Conservation (phyloP, 2,329 filamentous ascomycete genomes). For the Periconia macrospinosa region DNA sequence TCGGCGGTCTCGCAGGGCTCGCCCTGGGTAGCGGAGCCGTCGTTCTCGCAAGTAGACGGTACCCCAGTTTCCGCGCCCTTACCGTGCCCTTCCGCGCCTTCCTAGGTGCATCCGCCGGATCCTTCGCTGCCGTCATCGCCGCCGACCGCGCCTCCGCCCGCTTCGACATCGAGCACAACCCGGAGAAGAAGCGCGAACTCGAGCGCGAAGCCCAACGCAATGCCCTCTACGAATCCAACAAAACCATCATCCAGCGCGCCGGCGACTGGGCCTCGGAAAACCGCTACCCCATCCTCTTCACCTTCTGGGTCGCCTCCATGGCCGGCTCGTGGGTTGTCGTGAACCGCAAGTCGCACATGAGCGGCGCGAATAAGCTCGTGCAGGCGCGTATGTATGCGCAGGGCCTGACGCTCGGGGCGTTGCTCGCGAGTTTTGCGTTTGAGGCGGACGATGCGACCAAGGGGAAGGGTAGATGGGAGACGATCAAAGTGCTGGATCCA, state of each 20-base stretch:
- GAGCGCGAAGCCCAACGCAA: slow-evolving; percentile 31
- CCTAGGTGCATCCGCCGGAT: slow-evolving; percentile 78
- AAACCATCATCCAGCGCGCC: slow-evolving; percentile 62
- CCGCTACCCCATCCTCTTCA: slow-evolving; percentile 84
- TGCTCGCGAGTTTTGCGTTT: slow-evolving; percentile 79
- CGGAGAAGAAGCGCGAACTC: slow-evolving; percentile 43
- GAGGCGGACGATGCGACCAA: slow-evolving; percentile 78
- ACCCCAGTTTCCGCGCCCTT: slow-evolving; percentile 74
- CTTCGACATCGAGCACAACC: slow-evolving; percentile 72
- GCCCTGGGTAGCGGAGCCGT: slow-evolving; percentile 69
- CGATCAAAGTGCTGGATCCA: slow-evolving; percentile 76
- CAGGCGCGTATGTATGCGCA: slow-evolving; percentile 95
- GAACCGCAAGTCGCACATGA: slow-evolving; percentile 74
- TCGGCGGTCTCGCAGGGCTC: slow-evolving; percentile 72
- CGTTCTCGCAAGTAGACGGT: slow-evolving; percentile 68
- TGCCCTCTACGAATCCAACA: slow-evolving; percentile 54
- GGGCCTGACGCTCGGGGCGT: slow-evolving; percentile 80
- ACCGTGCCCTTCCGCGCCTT: slow-evolving; percentile 91
- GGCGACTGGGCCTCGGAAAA: slow-evolving; percentile 76
- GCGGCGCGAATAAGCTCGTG: slow-evolving; percentile 81
- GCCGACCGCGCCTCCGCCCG: slow-evolving; percentile 74
- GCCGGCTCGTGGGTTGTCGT: slow-evolving; percentile 73
- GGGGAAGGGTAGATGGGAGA: slow-evolving; percentile 81
- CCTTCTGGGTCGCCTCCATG: slow-evolving; percentile 81
- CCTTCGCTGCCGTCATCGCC: slow-evolving; percentile 79